Conservation (phyloP, 768 basidiomycete genomes). For the Boletus fagicola region DNA sequence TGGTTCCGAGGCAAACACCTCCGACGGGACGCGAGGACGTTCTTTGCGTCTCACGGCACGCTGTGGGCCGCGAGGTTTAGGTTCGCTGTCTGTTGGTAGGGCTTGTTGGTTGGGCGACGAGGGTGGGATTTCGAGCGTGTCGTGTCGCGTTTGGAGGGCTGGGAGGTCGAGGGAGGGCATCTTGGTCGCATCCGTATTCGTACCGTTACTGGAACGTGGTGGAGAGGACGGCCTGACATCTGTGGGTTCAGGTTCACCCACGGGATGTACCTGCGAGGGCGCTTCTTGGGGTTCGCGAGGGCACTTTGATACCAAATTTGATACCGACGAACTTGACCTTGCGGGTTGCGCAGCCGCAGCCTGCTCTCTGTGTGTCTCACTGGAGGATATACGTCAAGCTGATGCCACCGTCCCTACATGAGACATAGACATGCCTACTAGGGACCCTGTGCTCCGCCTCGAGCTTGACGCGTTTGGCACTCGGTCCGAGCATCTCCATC, state of each 20-base stretch:
- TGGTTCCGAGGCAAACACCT: slow-evolving; percentile 19
- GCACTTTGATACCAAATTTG: neutral
- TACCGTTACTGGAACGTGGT: neutral
- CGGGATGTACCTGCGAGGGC: neutral
- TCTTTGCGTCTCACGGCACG: slow-evolving; percentile 10
- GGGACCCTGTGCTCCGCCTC: neutral
- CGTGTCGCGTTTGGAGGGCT: neutral
- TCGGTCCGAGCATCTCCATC: neutral
- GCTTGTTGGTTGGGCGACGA: neutral
- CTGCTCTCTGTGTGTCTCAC: slow-evolving; percentile 3
- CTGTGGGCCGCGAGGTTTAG: neutral
- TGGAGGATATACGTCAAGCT: neutral
- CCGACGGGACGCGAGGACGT: slow-evolving; percentile 10
- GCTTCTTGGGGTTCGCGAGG: neutral
- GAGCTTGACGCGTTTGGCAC: slow-evolving; percentile 12
- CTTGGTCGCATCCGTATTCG: neutral
- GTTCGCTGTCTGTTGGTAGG: neutral
- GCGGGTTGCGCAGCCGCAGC: neutral
- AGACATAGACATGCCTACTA: slow-evolving; percentile 6
- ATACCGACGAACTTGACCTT: neutral
- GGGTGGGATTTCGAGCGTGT: neutral
- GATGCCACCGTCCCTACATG: neutral
- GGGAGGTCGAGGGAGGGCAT: neutral
- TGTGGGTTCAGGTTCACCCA: neutral
- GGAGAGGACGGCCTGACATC: neutral